Conservation (phyloP, 2,329 filamentous ascomycete genomes). For the Zymoseptoria brevis region DNA sequence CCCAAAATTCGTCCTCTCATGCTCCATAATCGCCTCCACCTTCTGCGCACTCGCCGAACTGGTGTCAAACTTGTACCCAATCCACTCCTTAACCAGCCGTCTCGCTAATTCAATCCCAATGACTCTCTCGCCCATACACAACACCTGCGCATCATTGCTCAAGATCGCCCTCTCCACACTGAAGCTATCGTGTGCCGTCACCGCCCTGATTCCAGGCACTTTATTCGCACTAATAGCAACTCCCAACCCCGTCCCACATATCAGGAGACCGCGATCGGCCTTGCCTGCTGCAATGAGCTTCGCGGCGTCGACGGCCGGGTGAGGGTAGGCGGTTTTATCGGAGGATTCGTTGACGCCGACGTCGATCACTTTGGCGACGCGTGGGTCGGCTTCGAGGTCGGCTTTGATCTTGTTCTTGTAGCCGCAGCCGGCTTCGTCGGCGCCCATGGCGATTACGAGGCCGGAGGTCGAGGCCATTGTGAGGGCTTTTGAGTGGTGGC, state of each 20-base stretch:
- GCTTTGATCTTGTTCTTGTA: slow-evolving; percentile 75
- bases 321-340: slow-evolving; percentile 77
- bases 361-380: slow-evolving; percentile 62
- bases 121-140: slow-evolving; percentile 80
- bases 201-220: slow-evolving; percentile 73
- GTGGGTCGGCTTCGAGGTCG: slow-evolving; percentile 59
- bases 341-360: slow-evolving; percentile 59
- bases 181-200: slow-evolving; percentile 82
- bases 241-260: slow-evolving; percentile 80
- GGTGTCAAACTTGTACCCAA: slow-evolving; percentile 73
- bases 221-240: slow-evolving; percentile 89
- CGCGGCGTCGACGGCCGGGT: slow-evolving; percentile 66
- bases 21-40: slow-evolving; percentile 44
- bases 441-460: slow-evolving; percentile 53
- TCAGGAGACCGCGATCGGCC: slow-evolving; percentile 69
- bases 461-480: slow-evolving; percentile 17
- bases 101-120: slow-evolving; percentile 74
- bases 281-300: slow-evolving; percentile 54
- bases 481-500: neutral
- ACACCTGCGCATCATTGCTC: slow-evolving; percentile 78
- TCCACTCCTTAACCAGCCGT: slow-evolving; percentile 70
- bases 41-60: slow-evolving; percentile 53
- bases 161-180: slow-evolving; percentile 71
- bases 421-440: slow-evolving; percentile 63
- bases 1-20: slow-evolving; percentile 36